phyloP scores from a whole-genome alignment of 192 early-diverging fungal genomes.

The Backusella liffmaniae region DNA sequence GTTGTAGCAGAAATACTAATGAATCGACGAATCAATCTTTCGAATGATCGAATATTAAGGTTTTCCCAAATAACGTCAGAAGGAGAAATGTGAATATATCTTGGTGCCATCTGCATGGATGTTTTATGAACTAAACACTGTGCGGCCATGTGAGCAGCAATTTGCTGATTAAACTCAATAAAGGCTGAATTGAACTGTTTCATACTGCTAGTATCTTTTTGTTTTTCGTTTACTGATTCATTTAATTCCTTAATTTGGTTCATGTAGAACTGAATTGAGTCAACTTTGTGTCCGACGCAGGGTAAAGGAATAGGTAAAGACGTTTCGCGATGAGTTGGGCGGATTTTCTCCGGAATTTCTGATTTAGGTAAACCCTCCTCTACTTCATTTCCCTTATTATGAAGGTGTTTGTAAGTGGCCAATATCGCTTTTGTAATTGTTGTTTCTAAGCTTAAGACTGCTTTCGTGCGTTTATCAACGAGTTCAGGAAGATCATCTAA shows the following conservation, averaged over 20 bases:
- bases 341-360: slow-evolving; percentile 39
- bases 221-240: slow-evolving; percentile 41
- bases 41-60: slow-evolving; percentile 51
- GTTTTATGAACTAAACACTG: slow-evolving; percentile 60
- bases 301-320: slow-evolving; percentile 40
- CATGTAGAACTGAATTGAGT: slow-evolving; percentile 52
- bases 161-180: slow-evolving; percentile 74
- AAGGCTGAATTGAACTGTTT: slow-evolving; percentile 66
- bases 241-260: slow-evolving; percentile 44
- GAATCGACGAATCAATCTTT: slow-evolving; percentile 54
- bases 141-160: slow-evolving; percentile 79
- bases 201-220: slow-evolving; percentile 28
- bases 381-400: slow-evolving; percentile 19
- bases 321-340: slow-evolving; percentile 55
- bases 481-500: slow-evolving; percentile 46
- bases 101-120: slow-evolving; percentile 63
- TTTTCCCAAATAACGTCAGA: slow-evolving; percentile 85
- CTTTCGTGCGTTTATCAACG: slow-evolving; percentile 49
- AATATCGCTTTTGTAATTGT: slow-evolving; percentile 49
- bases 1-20: slow-evolving; percentile 49
- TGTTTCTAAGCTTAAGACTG: slow-evolving; percentile 50
- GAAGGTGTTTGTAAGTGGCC: slow-evolving; percentile 29
- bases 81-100: slow-evolving; percentile 63
- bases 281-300: slow-evolving; percentile 63
- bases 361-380: slow-evolving; percentile 15